These are phyloP conservation scores for Fusarium austroafricanum DNA, from an alignment of 2,329 filamentous ascomycete species.

Conservation along the genomic window DNA sequence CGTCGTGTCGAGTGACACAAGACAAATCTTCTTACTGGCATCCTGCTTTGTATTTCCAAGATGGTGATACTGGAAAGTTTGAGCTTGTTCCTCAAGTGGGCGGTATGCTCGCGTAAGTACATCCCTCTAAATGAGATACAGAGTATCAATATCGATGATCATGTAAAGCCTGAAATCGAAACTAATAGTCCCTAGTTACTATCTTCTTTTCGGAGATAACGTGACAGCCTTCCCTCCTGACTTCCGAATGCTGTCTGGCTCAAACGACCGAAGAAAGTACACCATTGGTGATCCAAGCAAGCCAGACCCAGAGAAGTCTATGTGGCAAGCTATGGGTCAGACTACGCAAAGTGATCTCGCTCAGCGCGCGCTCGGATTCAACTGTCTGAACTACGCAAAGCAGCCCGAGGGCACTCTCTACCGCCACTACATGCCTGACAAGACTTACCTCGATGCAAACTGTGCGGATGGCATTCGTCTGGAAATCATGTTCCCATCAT, in stretches of 20 bases:
- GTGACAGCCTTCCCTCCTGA: conserved; percentile 79
- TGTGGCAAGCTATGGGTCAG: conserved; percentile 73
- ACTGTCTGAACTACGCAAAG: conserved; percentile 85
- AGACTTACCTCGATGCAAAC: conserved; percentile 81
- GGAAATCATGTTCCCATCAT: conserved; percentile 89
- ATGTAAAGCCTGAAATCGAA: neutral
- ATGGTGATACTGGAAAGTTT: conserved; percentile 70
- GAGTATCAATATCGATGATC: neutral
- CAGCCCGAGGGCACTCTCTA: conserved; percentile 78
- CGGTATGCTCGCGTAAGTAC: conserved; percentile 84
- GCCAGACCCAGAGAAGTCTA: conserved; percentile 73
- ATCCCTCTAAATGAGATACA: neutral
- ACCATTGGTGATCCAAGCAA: conserved; percentile 74
- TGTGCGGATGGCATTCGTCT: conserved; percentile 85
- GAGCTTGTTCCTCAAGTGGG: conserved; percentile 79
- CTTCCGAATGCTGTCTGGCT: conserved; percentile 87
- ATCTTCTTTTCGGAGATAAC: conserved; percentile 75
- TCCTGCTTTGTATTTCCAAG: conserved; percentile 81
- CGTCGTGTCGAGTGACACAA: conserved; percentile 81
- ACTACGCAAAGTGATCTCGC: conserved; percentile 74
- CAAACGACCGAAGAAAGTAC: conserved; percentile 75
- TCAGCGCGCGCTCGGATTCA: conserved; percentile 91
- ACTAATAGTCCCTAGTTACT: conserved; percentile 71
- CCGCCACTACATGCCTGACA: conserved; percentile 85
- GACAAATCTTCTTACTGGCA: conserved; percentile 93